These are phyloP conservation scores for Diddensiella caesifluorescens DNA, from an alignment of 805 yeast genomes.

Conservation along the genomic window DNA sequence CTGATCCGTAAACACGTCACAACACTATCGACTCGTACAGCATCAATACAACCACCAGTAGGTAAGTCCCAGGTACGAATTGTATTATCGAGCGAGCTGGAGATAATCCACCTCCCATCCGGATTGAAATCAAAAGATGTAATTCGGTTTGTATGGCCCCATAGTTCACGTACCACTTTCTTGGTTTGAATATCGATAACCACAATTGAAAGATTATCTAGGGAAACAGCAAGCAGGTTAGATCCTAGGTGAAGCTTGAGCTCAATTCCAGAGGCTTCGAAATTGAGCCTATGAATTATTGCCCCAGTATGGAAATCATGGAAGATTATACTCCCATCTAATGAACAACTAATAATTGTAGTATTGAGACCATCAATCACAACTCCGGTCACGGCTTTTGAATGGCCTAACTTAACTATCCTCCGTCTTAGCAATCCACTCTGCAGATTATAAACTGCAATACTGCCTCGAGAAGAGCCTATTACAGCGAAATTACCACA, in stretches of 20 bases:
- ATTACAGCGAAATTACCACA: constrained; percentile 95
- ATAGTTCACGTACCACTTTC: constrained; percentile 75
- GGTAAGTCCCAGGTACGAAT: constrained; percentile 97
- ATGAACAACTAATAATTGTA: constrained; percentile 77
- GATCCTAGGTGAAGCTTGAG: constrained; percentile 76
- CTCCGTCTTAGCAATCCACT: constrained; percentile 77
- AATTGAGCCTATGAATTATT: constrained; percentile 56
- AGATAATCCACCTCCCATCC: constrained; percentile 91
- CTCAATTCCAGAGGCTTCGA: constrained; percentile 73
- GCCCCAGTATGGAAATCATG: constrained; percentile 74
- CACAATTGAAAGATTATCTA: constrained; percentile 81
- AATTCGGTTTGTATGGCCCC: constrained; percentile 86
- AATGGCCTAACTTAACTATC: constrained; percentile 55
- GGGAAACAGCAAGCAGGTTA: constrained; percentile 75
- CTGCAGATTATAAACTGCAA: constrained; percentile 83
- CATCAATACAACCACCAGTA: constrained; percentile 95
- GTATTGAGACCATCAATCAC: constrained; percentile 88
- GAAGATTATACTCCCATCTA: constrained; percentile 86
- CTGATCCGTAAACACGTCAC: constrained; percentile 78
- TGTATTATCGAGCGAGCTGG: constrained; percentile 78
- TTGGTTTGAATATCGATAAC: constrained; percentile 79
- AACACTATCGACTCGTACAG: constrained; percentile 69
- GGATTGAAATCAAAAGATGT: constrained; percentile 88
- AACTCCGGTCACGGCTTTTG: constrained; percentile 76
- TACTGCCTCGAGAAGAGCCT: constrained; percentile 82